Percentiles rank a stretch among this genome's conserved stretches.
These are phyloP conservation scores for Westerdykella sp. DNA, from an alignment of 2,329 filamentous ascomycete genomes.

Conservation along the genomic window DNA sequence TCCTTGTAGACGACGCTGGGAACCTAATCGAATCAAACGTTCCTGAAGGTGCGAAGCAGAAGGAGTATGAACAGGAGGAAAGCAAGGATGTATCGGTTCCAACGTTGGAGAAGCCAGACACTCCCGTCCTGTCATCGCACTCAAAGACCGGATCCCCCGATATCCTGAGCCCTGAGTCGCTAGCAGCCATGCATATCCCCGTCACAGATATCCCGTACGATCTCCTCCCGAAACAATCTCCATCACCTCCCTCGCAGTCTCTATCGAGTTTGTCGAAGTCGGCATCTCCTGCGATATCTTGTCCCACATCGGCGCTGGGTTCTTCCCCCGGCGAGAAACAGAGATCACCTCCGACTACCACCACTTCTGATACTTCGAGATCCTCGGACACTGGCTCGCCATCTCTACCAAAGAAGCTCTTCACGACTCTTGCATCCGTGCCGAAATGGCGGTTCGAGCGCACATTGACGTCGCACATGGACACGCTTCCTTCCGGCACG, in stretches of 20 bases:
- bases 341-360: not conserved
- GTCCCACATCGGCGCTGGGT: not conserved
- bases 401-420: slow-evolving; percentile 7
- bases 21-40: not conserved
- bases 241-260: too few relatives aligned
- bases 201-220: slow-evolving; percentile 1
- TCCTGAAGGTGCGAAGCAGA: not conserved
- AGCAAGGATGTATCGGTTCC: not conserved
- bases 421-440: slow-evolving; percentile 8
- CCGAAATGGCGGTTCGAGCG: slow-evolving; percentile 56
- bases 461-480: slow-evolving; percentile 48
- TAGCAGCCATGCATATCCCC: not conserved
- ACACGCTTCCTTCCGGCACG: slow-evolving; percentile 59
- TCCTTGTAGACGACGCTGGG: not conserved
- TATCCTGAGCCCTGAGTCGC: not conserved
- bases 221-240: not conserved
- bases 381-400: not conserved
- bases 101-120: too few relatives aligned
- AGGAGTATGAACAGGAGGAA: not conserved
- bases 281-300: too few relatives aligned
- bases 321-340: not conserved
- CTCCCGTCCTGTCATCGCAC: too few relatives aligned
- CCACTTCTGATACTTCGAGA: not conserved
- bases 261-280: too few relatives aligned
- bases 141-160: not conserved